Conservation (phyloP, 192 early-diverging fungal genomes). For the Phlyctochytrium arcticum region DNA sequence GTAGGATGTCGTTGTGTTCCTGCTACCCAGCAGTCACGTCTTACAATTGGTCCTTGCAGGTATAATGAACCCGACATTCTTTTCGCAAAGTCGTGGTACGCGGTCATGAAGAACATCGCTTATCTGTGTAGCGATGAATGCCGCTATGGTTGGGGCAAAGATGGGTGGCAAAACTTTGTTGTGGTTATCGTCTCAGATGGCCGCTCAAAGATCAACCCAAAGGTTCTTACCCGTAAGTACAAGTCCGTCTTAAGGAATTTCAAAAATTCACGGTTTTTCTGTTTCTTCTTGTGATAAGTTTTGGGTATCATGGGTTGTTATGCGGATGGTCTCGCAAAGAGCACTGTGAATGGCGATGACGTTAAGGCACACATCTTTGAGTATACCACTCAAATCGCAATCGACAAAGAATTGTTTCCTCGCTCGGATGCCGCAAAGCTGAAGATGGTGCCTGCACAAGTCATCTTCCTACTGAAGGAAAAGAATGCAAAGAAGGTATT, state of each 20-base stretch:
- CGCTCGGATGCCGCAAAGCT: constrained; percentile 11
- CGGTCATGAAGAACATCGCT: constrained; percentile 63
- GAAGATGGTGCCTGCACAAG: constrained; percentile 39
- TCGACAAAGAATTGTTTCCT: constrained; percentile 24
- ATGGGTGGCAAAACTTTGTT: constrained; percentile 70
- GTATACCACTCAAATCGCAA: constrained; percentile 42
- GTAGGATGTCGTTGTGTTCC: constrained; percentile 30
- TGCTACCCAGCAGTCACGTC: neutral
- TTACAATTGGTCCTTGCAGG: constrained; percentile 43
- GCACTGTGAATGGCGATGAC: constrained; percentile 36
- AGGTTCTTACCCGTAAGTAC: constrained; percentile 65
- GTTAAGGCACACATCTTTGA: constrained; percentile 55
- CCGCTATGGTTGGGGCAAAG: constrained; percentile 55
- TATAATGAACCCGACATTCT: constrained; percentile 57
- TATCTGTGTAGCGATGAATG: constrained; percentile 52
- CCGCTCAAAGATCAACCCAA: constrained; percentile 67
- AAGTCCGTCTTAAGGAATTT: constrained; percentile 25
- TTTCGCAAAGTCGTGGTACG: constrained; percentile 59
- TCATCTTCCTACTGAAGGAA: constrained; percentile 54
- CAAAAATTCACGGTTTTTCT: no score
- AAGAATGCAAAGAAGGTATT: constrained; percentile 55
- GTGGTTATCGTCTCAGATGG: constrained; percentile 74
- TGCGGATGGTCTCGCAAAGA: constrained; percentile 43
- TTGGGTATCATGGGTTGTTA: constrained; percentile 62
- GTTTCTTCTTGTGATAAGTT: constrained; percentile 31